A percentile compares a stretch with the other conserved stretches of the same genome.
Evolutionary conservation across 352 stramenopile genomes (phyloP).

Genomic region (Pythium phragmitis): DNA sequence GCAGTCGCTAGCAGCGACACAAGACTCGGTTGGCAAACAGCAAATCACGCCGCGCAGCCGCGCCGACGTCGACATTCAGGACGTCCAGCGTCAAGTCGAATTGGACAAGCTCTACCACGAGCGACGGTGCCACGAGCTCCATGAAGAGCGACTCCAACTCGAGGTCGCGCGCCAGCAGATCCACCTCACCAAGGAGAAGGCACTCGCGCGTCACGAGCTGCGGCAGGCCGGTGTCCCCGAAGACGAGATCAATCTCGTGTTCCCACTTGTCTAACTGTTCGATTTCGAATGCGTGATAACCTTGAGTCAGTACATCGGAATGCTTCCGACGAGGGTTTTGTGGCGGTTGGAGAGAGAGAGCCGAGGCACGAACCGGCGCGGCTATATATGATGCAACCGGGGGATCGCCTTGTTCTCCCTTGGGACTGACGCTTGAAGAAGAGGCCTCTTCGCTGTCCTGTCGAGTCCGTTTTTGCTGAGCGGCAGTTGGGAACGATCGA

Average conservation of each 20-base stretch:
- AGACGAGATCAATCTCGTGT: constrained; percentile 16
- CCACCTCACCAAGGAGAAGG: constrained; percentile 18
- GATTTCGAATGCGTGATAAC: background rate
- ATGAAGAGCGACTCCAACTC: constrained; percentile 7
- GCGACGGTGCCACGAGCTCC: background rate
- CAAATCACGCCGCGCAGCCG: too few relatives aligned
- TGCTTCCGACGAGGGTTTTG: background rate
- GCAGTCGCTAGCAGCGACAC: too few relatives aligned
- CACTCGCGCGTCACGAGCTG: constrained; percentile 16
- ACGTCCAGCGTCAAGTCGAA: constrained; percentile 1
- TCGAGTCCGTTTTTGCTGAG: background rate
- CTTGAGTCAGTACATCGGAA: constrained; percentile 1
- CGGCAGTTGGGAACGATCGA: background rate
- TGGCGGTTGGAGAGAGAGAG: too few relatives aligned
- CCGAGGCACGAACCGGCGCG: background rate
- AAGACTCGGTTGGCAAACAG: background rate
- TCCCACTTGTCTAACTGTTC: constrained; percentile 5
- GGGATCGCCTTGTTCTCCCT: background rate
- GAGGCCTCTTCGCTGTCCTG: background rate
- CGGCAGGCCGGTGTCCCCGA: constrained; percentile 20
- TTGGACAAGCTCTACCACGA: constrained; percentile 4
- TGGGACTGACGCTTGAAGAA: too few relatives aligned
- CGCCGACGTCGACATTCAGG: background rate
- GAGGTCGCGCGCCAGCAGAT: constrained; percentile 13
- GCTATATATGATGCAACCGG: background rate